phyloP scores from a whole-genome alignment of 1,284 basidiomycete genomes.

The Malassezia sympodialis region DNA sequence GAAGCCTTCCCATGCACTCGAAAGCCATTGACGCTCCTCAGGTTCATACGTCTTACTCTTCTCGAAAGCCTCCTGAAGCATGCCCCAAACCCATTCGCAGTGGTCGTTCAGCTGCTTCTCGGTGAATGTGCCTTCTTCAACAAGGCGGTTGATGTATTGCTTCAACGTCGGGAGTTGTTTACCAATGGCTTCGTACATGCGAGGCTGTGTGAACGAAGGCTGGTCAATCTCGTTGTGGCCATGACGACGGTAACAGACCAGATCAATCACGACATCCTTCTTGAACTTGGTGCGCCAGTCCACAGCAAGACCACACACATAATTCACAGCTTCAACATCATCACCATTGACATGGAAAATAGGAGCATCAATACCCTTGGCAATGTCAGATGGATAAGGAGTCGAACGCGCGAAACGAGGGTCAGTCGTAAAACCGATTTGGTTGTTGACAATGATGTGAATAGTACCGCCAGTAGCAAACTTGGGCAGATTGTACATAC shows the following conservation, averaged over 20 bases:
- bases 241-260: conserved; percentile 96
- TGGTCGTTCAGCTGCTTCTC: conserved; percentile 95
- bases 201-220: conserved; percentile 94
- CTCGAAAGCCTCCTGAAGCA: conserved; percentile 84
- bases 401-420: conserved; percentile 95
- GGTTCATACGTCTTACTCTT: conserved; percentile 90
- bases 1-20: conserved; percentile 96
- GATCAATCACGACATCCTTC: conserved; percentile 96
- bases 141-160: conserved; percentile 80
- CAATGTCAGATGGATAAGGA: conserved; percentile 96
- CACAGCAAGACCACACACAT: conserved; percentile 92
- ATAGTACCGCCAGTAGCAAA: conserved; percentile 98
- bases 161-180: conserved; percentile 85
- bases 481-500: conserved; percentile 85
- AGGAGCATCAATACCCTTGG: conserved; percentile 94
- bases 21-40: conserved; percentile 71
- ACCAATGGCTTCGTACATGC: conserved; percentile 96
- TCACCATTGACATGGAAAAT: conserved; percentile 99
- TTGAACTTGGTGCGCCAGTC: conserved; percentile 98
- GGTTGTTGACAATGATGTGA: conserved; percentile 98
- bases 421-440: conserved; percentile 99
- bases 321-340: conserved; percentile 87
- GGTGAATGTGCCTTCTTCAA: conserved; percentile 85
- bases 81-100: conserved; percentile 98
- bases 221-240: conserved; percentile 99